phyloP scores from a whole-genome alignment of 1,284 basidiomycete species.

The Filobasidium uniguttulatum region DNA sequence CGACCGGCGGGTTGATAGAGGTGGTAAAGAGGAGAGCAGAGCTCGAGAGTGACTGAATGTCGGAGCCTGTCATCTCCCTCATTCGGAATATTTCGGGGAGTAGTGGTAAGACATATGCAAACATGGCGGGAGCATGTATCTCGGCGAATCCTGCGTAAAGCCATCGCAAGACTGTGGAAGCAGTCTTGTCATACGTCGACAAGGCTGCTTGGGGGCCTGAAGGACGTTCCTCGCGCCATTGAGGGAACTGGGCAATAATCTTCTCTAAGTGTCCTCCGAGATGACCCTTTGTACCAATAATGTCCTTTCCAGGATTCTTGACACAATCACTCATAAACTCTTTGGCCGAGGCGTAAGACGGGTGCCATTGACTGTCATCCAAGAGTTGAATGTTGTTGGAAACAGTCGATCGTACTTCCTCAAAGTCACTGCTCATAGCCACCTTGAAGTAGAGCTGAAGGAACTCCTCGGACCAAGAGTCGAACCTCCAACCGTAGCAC shows the following conservation, averaged over 20 bases:
- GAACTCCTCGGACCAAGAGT: slow-evolving; percentile 53
- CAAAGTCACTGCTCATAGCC: slow-evolving; percentile 65
- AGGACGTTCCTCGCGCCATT: slow-evolving; percentile 60
- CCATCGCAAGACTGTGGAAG: slow-evolving; percentile 57
- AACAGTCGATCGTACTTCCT: slow-evolving; percentile 61
- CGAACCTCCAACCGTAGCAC: slow-evolving; percentile 63
- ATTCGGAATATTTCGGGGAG: slow-evolving; percentile 41
- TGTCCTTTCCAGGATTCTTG: slow-evolving; percentile 46
- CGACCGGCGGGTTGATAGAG: slow-evolving; percentile 38
- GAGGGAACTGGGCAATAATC: slow-evolving; percentile 47
- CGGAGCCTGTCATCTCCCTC: slow-evolving; percentile 36
- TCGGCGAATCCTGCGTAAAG: slow-evolving; percentile 58
- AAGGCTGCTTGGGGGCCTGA: slow-evolving; percentile 69
- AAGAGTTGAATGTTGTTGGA: slow-evolving; percentile 54
- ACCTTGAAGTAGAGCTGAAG: slow-evolving; percentile 50
- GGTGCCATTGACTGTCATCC: slow-evolving; percentile 56
- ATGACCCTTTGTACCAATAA: slow-evolving; percentile 54
- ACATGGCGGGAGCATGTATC: slow-evolving; percentile 55
- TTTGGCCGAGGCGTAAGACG: slow-evolving; percentile 54
- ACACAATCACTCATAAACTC: slow-evolving; percentile 54
- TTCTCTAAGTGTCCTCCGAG: slow-evolving; percentile 47
- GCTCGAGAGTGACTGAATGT: slow-evolving; percentile 35
- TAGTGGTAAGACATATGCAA: slow-evolving; percentile 59
- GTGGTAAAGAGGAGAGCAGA: slow-evolving; percentile 38
- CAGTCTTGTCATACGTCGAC: slow-evolving; percentile 79